These are phyloP conservation scores for Begonia masoniana DNA, from an alignment of 306 rosid species.

Conservation along the genomic window DNA sequence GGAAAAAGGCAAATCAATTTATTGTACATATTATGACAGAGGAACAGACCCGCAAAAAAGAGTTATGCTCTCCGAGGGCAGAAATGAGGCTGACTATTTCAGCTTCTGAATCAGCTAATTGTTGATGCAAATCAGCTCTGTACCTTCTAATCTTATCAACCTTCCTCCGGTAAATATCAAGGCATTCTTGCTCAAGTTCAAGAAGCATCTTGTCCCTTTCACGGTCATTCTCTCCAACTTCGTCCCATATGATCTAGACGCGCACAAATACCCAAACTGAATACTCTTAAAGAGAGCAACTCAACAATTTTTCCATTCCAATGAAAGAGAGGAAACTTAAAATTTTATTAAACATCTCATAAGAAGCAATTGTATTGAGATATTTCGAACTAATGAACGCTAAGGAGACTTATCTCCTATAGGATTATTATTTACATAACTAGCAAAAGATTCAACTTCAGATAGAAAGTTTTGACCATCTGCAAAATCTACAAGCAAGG, in stretches of 20 bases:
- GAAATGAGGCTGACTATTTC: slow-evolving; percentile 36
- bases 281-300: too few relatives aligned
- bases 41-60: slow-evolving; percentile 31
- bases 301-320: background rate
- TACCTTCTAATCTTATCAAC: slow-evolving; percentile 67
- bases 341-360: background rate
- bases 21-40: background rate
- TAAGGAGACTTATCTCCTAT: background rate
- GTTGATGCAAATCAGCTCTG: slow-evolving; percentile 50
- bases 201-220: slow-evolving; percentile 79
- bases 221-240: slow-evolving; percentile 73
- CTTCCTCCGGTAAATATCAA: slow-evolving; percentile 59
- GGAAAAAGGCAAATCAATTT: slow-evolving; percentile 6
- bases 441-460: too few relatives aligned
- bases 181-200: slow-evolving; percentile 91
- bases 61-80: slow-evolving; percentile 48
- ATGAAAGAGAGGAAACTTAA: background rate
- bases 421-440: background rate
- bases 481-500: too few relatives aligned
- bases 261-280: background rate
- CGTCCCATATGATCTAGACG: slow-evolving; percentile 69
- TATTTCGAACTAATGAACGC: background rate
- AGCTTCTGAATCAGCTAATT: slow-evolving; percentile 50
- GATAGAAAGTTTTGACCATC: too few relatives aligned
- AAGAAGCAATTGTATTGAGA: background rate